Evolutionary conservation across 2,329 filamentous ascomycete species (phyloP), one percentile per base, ranked within the genome.

Genomic region (Teratosphaeria nubilosa): DNA sequence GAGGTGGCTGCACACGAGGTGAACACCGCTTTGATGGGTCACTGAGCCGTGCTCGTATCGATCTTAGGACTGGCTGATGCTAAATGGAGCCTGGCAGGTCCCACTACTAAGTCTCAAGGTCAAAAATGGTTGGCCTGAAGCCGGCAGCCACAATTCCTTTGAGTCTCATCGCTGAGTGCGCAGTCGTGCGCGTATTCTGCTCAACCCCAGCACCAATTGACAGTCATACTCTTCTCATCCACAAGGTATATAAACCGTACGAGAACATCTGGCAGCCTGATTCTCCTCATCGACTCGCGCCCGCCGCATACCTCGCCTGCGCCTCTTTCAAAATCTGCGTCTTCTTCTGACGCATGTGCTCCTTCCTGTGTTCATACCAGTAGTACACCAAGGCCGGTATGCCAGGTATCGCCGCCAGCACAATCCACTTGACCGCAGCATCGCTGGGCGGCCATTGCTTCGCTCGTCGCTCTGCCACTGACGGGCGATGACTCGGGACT

Each of bases 271-370:
- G 27, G 27, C 27, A 5, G 7, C 7, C 27, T 30, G 27, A 30
- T 7, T 30, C 27, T 11, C 41, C 6, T 48, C 20, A 48, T 48
- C 41, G n/a, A n/a, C n/a, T 48, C 2, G 32, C 53, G 10, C 50
- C 34, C n/a, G 51, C 56, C 48, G 53, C 20, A 50, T 59, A 60
- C 3, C 60, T 65, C 51, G 57, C 63, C 56, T 68, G 64, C 34
- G 69, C 63, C 48, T 69, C 63, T 55, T 61, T 58, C 25, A 72
- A 59, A 59, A 70, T 60, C 32, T 61, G 59, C 59, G 66, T 58
- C 61, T 69, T 69, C 61, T 70, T 68, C 58, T 65, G 58, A 13
- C 64, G 64, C 70, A 72, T 71, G 54, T 72, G 69, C 57, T 64
- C 61, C 48, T 67, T 68, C 20, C 70, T 61, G 55, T 70, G 63